These are phyloP conservation scores for Tolypocladium paradoxum DNA, from an alignment of 2,329 filamentous ascomycete genomes.

Conservation along the genomic window DNA sequence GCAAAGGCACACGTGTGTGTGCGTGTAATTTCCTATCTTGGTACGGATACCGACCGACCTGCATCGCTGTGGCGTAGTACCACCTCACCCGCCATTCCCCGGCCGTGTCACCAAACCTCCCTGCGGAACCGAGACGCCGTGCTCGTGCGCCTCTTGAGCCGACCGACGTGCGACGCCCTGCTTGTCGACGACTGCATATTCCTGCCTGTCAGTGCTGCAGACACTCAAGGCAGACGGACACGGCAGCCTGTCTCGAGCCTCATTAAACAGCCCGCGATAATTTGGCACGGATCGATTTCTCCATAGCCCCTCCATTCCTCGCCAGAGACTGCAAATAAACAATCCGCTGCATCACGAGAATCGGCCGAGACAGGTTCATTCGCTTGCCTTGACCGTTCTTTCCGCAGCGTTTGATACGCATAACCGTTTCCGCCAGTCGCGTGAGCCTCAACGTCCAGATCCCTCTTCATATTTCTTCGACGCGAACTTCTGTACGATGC, in stretches of 20 bases:
- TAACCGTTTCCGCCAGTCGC: neutral
- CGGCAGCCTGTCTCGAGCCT: neutral
- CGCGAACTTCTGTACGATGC: slow-evolving; percentile 13
- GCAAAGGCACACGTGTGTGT: neutral
- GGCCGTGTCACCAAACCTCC: neutral
- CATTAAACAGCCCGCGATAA: neutral
- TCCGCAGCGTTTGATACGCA: too few relatives aligned
- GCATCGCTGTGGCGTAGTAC: neutral
- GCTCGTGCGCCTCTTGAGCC: neutral
- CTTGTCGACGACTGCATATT: neutral
- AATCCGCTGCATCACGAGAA: neutral
- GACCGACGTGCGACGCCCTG: neutral
- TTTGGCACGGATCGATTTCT: too few relatives aligned
- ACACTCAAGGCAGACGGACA: neutral
- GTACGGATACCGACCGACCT: neutral
- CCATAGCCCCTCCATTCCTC: neutral
- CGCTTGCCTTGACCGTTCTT: neutral
- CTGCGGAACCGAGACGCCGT: neutral
- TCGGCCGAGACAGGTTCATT: neutral
- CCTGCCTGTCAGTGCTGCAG: neutral
- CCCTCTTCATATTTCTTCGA: neutral
- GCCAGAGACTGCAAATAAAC: neutral
- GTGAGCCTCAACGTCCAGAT: neutral
- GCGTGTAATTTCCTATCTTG: neutral
- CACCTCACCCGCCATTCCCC: neutral